Percentiles rank a stretch among this genome's conserved stretches.
phyloP scores from a whole-genome alignment of 176 grass and related monocot species.

The Chrysopogon serrulatus region DNA sequence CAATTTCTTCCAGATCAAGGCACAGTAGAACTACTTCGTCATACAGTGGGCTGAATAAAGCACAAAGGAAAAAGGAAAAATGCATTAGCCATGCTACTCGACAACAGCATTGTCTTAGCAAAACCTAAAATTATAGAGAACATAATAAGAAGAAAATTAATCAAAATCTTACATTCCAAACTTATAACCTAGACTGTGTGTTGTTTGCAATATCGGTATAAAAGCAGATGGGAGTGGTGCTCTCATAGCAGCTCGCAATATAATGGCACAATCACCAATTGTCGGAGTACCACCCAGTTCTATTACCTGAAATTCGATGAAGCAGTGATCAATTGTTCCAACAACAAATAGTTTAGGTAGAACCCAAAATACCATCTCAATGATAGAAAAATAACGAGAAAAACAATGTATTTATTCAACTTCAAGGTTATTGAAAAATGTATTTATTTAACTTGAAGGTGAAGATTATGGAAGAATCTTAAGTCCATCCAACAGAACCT shows the following conservation, averaged over 20 bases:
- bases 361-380: not conserved
- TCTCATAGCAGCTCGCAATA: slow-evolving; percentile 83
- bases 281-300: slow-evolving; percentile 80
- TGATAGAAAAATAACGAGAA: not conserved
- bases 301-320: slow-evolving; percentile 70
- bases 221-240: slow-evolving; percentile 70
- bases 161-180: slow-evolving; percentile 77
- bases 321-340: slow-evolving; percentile 4
- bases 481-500: not conserved
- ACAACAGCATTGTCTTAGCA: not conserved
- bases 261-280: slow-evolving; percentile 87
- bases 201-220: slow-evolving; percentile 81
- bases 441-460: no score
- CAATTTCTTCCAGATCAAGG: slow-evolving; percentile 76
- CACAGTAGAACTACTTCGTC: slow-evolving; percentile 79
- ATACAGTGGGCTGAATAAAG: slow-evolving; percentile 69
- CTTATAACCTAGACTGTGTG: slow-evolving; percentile 77
- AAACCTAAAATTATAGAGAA: slow-evolving; percentile 3
- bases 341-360: not conserved
- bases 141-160: not conserved
- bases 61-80: not conserved
- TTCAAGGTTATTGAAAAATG: no score
- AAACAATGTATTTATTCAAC: not conserved
- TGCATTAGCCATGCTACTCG: not conserved
- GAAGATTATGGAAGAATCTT: slow-evolving; percentile 9